Conservation (phyloP, 2,329 filamentous ascomycete species). For the Talaromyces sp. region DNA sequence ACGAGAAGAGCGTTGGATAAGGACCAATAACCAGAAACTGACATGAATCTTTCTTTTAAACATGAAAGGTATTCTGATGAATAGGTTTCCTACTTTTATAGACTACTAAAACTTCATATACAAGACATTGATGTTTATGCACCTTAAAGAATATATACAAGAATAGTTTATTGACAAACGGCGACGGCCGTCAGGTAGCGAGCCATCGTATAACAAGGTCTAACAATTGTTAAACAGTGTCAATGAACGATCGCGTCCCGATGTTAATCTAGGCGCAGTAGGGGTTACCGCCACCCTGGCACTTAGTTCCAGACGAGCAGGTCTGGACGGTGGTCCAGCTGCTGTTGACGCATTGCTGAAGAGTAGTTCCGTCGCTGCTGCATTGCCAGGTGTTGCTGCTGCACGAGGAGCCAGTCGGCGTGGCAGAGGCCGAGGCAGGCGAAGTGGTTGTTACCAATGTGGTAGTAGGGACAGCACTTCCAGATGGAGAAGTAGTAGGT, state of each 20-base stretch:
- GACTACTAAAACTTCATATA: neutral
- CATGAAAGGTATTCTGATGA: no score
- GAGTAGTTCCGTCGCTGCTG: neutral
- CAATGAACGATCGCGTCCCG: no score
- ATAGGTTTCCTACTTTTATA: neutral
- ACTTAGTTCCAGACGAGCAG: constrained; percentile 1
- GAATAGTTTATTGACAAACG: neutral
- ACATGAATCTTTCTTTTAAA: no score
- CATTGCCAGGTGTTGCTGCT: constrained; percentile 6
- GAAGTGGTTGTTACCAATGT: constrained; percentile 4
- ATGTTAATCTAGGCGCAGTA: constrained; percentile 1
- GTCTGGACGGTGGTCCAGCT: neutral
- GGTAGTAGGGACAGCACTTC: neutral
- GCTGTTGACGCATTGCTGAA: constrained; percentile 5
- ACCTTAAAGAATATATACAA: neutral
- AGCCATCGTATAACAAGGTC: neutral
- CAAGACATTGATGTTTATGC: no score
- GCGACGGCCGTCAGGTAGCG: neutral
- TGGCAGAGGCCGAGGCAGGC: neutral
- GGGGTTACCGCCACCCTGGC: constrained; percentile 4
- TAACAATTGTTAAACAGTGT: neutral
- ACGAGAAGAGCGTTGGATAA: neutral
- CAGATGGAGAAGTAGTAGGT: neutral
- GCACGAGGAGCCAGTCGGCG: constrained; percentile 2
- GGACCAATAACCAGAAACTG: no score